Conservation (phyloP, 2,329 filamentous ascomycete species). For the Aspergillus pseudonomiae region DNA sequence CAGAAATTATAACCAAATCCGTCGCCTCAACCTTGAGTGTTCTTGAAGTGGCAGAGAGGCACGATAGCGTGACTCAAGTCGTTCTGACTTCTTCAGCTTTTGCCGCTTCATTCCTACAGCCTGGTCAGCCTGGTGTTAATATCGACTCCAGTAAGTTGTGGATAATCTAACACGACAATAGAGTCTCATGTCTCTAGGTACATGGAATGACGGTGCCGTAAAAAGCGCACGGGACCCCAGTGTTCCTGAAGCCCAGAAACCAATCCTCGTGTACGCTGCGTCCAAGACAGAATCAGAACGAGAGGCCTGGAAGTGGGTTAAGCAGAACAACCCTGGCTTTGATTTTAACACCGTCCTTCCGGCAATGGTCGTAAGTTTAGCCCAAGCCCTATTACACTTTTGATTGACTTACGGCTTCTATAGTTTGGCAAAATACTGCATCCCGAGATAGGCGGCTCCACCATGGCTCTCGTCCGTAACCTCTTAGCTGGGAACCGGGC, state of each 20-base stretch:
- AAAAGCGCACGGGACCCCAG: slow-evolving; percentile 8
- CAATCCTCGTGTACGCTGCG: slow-evolving; percentile 32
- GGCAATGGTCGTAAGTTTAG: slow-evolving; percentile 30
- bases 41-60: not conserved
- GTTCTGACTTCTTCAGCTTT: not conserved
- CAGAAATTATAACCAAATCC: slow-evolving; percentile 45
- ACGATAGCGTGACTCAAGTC: not conserved
- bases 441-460: not conserved
- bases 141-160: not conserved
- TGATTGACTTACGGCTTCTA: not conserved
- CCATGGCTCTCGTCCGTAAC: not conserved
- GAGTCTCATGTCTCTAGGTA: slow-evolving; percentile 10
- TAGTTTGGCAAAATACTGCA: slow-evolving; percentile 3
- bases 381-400: not conserved
- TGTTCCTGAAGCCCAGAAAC: not conserved
- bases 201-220: slow-evolving; percentile 10
- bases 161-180: not conserved
- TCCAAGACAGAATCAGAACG: slow-evolving; percentile 53
- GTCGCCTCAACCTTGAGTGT: not conserved
- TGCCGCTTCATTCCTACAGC: not conserved
- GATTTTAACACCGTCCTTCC: slow-evolving; percentile 45
- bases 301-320: slow-evolving; percentile 51
- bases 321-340: slow-evolving; percentile 49
- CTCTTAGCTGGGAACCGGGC: slow-evolving; percentile 13
- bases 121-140: not conserved